Evolutionary conservation across 1,139 yeast species (phyloP), one percentile per base, ranked within the genome.

Genomic region (Debaryomycetaceae sp.): DNA sequence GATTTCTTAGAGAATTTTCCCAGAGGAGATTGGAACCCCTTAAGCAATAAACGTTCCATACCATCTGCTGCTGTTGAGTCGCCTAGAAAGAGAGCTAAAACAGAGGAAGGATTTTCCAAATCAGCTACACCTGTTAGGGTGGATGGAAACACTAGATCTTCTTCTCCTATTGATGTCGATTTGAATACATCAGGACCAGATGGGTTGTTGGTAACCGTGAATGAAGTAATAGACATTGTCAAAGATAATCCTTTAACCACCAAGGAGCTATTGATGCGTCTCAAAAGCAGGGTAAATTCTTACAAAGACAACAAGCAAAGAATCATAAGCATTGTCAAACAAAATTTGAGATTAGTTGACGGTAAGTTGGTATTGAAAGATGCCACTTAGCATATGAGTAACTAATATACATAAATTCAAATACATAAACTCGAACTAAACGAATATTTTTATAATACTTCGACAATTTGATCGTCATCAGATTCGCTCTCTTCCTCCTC

Each of bases 21-120:
- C 5, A 68, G 65, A 24, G 96, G 96, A 17, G 87, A 83, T 41
- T 90, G 97, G 97, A 84, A 85, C 59, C 93, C 96, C 27, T 69
- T 69, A 42, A 80, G 79, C 3, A 75, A 78, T 54, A 77, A 69
- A 49, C 61, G 75, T 46, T 56, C 65, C n/a, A 49, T 61, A 4
- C 53, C 61, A 9, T 43, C 51, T n/a, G 47, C 47, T 13, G 8
- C 8, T 27, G 49, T 49, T 5, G 53, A 55, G 7, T 55, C 68
- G 1, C 67, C 76, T 4, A 53, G 58, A 35, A 81, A 80, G 62
- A 76, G 72, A 51, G 56, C 68, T 43, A 76, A 73, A 53, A 49
- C 68, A 37, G 72, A 63, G 14, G 58, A 55, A 13, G 55, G 51
- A 11, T 45, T 42, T 31, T 41, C 59, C 3, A 53, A 51, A 35